A percentile compares a stretch with the other conserved stretches of the same genome.
These are phyloP conservation scores for Vigna unguiculata DNA, from an alignment of 306 rosid genomes.

Conservation along the genomic window DNA sequence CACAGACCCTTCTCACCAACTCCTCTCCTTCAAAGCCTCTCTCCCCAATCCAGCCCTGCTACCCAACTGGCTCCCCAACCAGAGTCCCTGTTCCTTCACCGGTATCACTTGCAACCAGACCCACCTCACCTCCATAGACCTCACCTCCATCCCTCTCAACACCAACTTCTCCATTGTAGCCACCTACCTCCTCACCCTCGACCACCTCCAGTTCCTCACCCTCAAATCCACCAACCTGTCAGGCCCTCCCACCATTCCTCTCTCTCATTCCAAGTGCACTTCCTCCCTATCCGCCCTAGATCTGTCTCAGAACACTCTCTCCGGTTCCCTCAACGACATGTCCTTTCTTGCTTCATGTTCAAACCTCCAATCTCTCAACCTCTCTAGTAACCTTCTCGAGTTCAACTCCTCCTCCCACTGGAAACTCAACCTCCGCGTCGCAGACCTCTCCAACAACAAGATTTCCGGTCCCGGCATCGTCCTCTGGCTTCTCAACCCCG, in stretches of 20 bases:
- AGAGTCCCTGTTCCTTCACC: constrained; percentile 63
- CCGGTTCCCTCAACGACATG: constrained; percentile 56
- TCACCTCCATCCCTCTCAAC: constrained; percentile 50
- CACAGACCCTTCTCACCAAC: constrained; percentile 50
- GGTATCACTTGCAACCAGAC: constrained; percentile 69
- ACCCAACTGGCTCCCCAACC: constrained; percentile 64
- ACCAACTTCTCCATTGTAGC: constrained; percentile 64
- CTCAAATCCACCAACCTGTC: constrained; percentile 60
- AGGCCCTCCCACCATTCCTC: constrained; percentile 54
- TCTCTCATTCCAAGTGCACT: constrained; percentile 55
- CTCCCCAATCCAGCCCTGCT: constrained; percentile 62
- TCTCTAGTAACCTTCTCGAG: constrained; percentile 60
- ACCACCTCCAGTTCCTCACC: constrained; percentile 60
- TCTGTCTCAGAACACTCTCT: constrained; percentile 72
- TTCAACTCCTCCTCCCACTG: not conserved
- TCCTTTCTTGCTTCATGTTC: constrained; percentile 58
- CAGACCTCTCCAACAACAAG: constrained; percentile 79
- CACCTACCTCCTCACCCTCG: constrained; percentile 57
- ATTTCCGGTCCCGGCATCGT: constrained; percentile 55
- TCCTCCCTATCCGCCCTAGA: constrained; percentile 64
- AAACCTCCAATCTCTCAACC: constrained; percentile 63
- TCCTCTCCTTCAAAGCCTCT: constrained; percentile 71
- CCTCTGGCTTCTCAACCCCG: constrained; percentile 62
- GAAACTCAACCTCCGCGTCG: constrained; percentile 49
- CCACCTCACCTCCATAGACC: constrained; percentile 69